Evolutionary conservation across 331 rosid genomes (phyloP).

Genomic region (Quercus lobata): DNA sequence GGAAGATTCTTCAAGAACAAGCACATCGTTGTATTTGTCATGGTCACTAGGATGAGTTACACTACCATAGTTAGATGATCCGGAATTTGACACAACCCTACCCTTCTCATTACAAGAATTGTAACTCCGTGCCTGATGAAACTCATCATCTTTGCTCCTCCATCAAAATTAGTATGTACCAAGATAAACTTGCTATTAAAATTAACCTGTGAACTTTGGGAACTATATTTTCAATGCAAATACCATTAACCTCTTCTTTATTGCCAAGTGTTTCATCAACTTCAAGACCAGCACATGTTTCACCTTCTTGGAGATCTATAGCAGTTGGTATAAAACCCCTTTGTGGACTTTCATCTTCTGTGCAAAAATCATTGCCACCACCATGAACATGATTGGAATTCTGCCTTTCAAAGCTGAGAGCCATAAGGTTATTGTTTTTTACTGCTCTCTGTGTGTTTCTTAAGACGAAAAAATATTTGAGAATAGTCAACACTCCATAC

Average conservation of each 20-base stretch:
- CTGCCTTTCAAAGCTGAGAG: slow-evolving; percentile 9
- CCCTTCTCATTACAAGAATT: slow-evolving; percentile 24
- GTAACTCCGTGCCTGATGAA: slow-evolving; percentile 10
- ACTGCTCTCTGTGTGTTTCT: no score
- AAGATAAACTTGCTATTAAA: no score
- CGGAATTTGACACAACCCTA: slow-evolving; percentile 4
- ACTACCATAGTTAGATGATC: no score
- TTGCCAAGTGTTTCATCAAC: not conserved
- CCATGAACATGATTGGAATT: slow-evolving; percentile 7
- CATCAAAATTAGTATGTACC: no score
- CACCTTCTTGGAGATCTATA: slow-evolving; percentile 23
- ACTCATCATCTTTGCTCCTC: slow-evolving; percentile 13
- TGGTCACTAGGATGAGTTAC: no score
- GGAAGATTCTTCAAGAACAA: slow-evolving; percentile 2
- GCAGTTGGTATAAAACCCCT: slow-evolving; percentile 11
- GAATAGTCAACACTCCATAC: no score
- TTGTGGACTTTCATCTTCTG: slow-evolving; percentile 8
- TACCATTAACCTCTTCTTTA: no score
- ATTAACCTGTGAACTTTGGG: no score
- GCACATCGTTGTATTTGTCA: no score
- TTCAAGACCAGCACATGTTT: slow-evolving; percentile 3
- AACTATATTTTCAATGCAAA: no score
- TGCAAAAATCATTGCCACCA: slow-evolving; percentile 15
- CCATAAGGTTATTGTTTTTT: no score
- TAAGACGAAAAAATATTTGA: no score